Evolutionary conservation across 192 early-diverging fungal species (phyloP), one percentile per base, ranked within the genome.

Genomic region (Coemansia sp.): DNA sequence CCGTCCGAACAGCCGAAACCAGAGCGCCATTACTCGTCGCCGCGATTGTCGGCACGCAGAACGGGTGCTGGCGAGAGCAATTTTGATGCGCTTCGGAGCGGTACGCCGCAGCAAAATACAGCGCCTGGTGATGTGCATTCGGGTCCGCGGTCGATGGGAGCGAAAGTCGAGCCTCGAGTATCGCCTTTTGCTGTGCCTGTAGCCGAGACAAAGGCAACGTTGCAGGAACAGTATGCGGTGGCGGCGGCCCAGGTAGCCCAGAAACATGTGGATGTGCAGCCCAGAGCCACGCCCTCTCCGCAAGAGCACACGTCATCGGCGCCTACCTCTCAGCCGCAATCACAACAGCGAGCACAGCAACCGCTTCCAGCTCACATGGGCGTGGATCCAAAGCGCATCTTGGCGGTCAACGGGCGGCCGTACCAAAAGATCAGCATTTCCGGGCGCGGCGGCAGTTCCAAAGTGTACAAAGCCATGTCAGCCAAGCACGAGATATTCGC

Each of bases 401-500:
- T 79, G 8, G 6, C 69, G 3, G 71, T 87, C 18, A 84, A 85
- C 24, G 64, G 82, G 8, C 61, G 69, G 1, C 47, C 66, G 25
- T 85, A 85, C 63, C 73, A 73, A 17, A 77, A 82, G 18, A 58
- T 87, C 9, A 70, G 71, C 44, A 65, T 83, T 17, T 86, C 94
- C 8, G 96, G 95, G 1, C 82, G 86, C 10, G 96, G 96, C 18
- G 96, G 93, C 31, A 91, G 86, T 46, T 89, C 88, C 57, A 95
- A 91, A 76, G 96, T 98, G 9, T 96, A 87, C 82, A 94, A 89
- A 63, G 92, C 93, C 4, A 80, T 92, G 69, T 76, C 87, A 18
- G 61, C 71, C 12, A 84, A 84, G 58, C 70, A 79, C 48, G 79
- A 86, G 59, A 81, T 92, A 10, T 88, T 82, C 67, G 94, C 93